These are phyloP conservation scores for Echites panduratus DNA, from an alignment of 257 asterid species.

Conservation along the genomic window DNA sequence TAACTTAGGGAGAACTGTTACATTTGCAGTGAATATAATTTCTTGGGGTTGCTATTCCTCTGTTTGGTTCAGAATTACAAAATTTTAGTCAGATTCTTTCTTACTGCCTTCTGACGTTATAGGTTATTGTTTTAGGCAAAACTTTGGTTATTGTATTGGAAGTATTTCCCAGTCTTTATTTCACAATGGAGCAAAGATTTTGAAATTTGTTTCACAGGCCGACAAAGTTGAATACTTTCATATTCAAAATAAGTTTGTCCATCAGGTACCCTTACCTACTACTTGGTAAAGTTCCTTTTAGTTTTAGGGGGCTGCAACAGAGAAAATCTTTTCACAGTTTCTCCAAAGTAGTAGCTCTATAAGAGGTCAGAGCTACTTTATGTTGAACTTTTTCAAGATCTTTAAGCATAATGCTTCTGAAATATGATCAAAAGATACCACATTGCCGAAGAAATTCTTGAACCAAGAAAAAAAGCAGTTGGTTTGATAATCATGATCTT, in stretches of 20 bases:
- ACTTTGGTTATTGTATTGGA: not conserved
- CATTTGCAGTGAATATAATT: too few relatives aligned
- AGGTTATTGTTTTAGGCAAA: too few relatives aligned
- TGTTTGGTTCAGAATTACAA: not conserved
- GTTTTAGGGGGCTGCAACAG: conserved; percentile 6
- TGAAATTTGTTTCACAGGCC: conserved; percentile 8
- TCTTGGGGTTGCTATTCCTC: not conserved
- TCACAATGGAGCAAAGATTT: not conserved
- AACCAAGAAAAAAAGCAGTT: conserved; percentile 16
- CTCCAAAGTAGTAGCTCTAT: conserved; percentile 10
- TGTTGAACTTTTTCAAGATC: conserved; percentile 14
- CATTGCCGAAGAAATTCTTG: conserved; percentile 13
- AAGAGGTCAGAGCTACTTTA: conserved; percentile 14
- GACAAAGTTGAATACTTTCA: not conserved
- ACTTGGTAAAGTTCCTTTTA: conserved; percentile 11
- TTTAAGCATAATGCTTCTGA: conserved; percentile 10
- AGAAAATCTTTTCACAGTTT: conserved; percentile 8
- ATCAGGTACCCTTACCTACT: conserved; percentile 12
- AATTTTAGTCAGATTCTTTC: not conserved
- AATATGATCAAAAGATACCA: conserved; percentile 19
- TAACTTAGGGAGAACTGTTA: not conserved
- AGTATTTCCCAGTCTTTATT: not conserved
- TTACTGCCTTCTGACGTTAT: too few relatives aligned
- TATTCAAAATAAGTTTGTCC: not conserved
- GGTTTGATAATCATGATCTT: conserved; percentile 27